These are phyloP conservation scores for Chlorella ohadii DNA, from an alignment of 139 green algal genomes.

Conservation along the genomic window DNA sequence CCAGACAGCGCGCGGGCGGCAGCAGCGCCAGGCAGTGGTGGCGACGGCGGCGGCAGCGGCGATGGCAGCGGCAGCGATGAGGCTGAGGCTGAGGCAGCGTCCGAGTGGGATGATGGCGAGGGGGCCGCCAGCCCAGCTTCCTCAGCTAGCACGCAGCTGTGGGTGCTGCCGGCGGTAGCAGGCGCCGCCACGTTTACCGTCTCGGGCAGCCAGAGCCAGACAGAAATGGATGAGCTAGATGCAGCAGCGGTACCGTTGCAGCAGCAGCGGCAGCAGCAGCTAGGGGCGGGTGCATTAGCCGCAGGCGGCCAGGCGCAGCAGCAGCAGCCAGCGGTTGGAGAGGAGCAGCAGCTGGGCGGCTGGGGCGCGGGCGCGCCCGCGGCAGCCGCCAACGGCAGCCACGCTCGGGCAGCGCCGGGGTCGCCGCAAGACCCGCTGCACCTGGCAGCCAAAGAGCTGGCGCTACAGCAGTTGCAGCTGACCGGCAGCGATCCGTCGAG, in stretches of 20 bases:
- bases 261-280: conserved; percentile 9
- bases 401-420: not conserved
- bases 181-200: conserved; percentile 10
- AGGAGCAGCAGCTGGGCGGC: not conserved
- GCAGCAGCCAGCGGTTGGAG: not conserved
- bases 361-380: not conserved
- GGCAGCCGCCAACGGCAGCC: not conserved
- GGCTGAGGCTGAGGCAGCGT: not conserved
- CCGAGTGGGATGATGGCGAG: not conserved
- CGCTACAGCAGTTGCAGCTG: conserved; percentile 24
- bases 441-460: conserved; percentile 29
- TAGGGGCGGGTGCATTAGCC: not conserved
- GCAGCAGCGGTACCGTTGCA: no score
- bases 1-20: not conserved
- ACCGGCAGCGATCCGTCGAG: conserved; percentile 10
- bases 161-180: conserved; percentile 28
- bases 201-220: conserved; percentile 30
- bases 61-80: not conserved
- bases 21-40: not conserved
- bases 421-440: conserved; percentile 50
- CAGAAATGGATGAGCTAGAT: not conserved
- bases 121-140: not conserved
- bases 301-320: not conserved
- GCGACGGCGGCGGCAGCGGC: not conserved
- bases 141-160: conserved; percentile 19